These are phyloP conservation scores for Chaetoceros muelleri DNA, from an alignment of 108 stramenopile genomes.

Conservation along the genomic window DNA sequence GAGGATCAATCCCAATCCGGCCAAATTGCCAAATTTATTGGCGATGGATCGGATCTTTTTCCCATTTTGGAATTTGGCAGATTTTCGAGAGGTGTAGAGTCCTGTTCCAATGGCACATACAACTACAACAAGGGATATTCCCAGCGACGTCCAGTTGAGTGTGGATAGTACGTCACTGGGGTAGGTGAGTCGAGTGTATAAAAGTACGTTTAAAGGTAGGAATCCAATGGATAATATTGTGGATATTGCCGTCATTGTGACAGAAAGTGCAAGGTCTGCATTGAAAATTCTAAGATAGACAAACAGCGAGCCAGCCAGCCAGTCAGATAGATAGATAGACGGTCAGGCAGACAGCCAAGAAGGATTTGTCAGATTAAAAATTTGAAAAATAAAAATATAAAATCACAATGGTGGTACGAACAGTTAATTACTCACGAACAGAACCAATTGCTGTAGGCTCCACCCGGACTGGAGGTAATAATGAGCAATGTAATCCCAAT, in stretches of 20 bases:
- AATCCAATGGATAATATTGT: slow-evolving; percentile 55
- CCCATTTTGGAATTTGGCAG: slow-evolving; percentile 40
- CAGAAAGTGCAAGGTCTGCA: slow-evolving; percentile 75
- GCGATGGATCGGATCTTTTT: slow-evolving; percentile 22
- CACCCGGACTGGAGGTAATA: slow-evolving; percentile 77
- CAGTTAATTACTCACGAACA: neutral
- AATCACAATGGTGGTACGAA: neutral
- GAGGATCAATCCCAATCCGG: slow-evolving; percentile 48
- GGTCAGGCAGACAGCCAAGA: neutral
- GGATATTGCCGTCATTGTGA: slow-evolving; percentile 84
- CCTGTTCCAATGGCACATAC: slow-evolving; percentile 63
- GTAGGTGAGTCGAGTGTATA: slow-evolving; percentile 68
- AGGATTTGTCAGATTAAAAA: neutral
- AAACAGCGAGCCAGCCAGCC: neutral
- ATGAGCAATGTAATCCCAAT: slow-evolving; percentile 70
- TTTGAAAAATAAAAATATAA: neutral
- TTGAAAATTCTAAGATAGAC: slow-evolving; percentile 86
- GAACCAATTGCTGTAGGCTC: slow-evolving; percentile 80
- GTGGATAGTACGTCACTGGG: slow-evolving; percentile 29
- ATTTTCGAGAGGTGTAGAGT: slow-evolving; percentile 40
- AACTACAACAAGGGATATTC: slow-evolving; percentile 60
- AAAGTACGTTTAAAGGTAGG: slow-evolving; percentile 66
- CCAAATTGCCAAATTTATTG: slow-evolving; percentile 33
- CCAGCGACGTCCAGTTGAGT: slow-evolving; percentile 62
- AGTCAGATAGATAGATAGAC: neutral